Conservation (phyloP, 495 filamentous ascomycete genomes). For the Aspergillus kassunensis region DNA sequence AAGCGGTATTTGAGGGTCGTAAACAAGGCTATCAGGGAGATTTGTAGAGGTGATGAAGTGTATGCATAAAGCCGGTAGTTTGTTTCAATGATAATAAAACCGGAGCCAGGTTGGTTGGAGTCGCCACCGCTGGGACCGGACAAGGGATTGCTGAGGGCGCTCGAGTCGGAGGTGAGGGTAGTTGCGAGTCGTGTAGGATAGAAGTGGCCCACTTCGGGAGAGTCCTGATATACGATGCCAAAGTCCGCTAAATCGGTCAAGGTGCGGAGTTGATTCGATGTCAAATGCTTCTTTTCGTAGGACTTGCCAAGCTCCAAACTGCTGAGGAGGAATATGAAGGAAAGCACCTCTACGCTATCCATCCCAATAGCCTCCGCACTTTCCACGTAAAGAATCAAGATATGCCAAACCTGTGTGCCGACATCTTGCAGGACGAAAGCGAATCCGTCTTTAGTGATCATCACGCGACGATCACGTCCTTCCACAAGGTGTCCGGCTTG, state of each 20-base stretch:
- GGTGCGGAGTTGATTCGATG: slow-evolving; percentile 78
- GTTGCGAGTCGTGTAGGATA: slow-evolving; percentile 94
- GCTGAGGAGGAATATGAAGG: slow-evolving; percentile 94
- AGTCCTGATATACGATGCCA: slow-evolving; percentile 78
- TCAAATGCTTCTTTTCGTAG: slow-evolving; percentile 77
- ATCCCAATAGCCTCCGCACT: slow-evolving; percentile 73
- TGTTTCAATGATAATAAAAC: slow-evolving; percentile 96
- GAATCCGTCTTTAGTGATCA: slow-evolving; percentile 89
- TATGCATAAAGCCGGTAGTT: slow-evolving; percentile 98
- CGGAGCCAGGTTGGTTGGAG: slow-evolving; percentile 49
- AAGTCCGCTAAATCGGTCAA: slow-evolving; percentile 82
- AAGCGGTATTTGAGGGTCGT: slow-evolving; percentile 79
- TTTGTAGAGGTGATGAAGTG: slow-evolving; percentile 86
- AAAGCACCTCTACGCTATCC: slow-evolving; percentile 88
- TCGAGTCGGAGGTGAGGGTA: slow-evolving; percentile 83
- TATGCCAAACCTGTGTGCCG: slow-evolving; percentile 94
- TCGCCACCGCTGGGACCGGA: slow-evolving; percentile 31
- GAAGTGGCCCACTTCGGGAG: slow-evolving; percentile 59
- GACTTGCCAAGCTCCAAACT: slow-evolving; percentile 85
- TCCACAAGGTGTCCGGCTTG: slow-evolving; percentile 77
- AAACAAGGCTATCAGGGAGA: slow-evolving; percentile 90
- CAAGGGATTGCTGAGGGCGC: slow-evolving; percentile 45
- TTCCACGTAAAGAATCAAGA: slow-evolving; percentile 89
- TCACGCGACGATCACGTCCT: slow-evolving; percentile 49
- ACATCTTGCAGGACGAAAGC: slow-evolving; percentile 91